These are phyloP conservation scores for Bremia lactucae DNA, from an alignment of 352 stramenopile genomes.

Conservation along the genomic window DNA sequence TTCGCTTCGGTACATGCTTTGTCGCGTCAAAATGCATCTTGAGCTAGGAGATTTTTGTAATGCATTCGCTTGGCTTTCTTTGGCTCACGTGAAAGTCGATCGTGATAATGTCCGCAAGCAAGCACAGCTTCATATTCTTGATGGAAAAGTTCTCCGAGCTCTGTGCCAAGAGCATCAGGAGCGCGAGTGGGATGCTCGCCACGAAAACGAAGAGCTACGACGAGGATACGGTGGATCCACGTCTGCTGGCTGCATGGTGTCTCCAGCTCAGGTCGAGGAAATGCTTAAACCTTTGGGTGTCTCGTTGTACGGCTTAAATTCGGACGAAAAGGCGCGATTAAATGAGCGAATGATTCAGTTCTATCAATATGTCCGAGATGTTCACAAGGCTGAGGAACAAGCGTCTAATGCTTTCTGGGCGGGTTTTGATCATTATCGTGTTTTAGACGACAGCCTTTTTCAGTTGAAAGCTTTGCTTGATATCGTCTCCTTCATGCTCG, in stretches of 20 bases:
- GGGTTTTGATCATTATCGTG: constrained; percentile 58
- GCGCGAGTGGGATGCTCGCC: constrained; percentile 11
- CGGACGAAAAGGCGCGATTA: constrained; percentile 44
- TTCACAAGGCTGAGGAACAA: constrained; percentile 40
- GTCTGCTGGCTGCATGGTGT: constrained; percentile 20
- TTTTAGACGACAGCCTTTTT: constrained; percentile 57
- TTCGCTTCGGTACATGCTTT: constrained; percentile 57
- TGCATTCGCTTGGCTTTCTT: constrained; percentile 59
- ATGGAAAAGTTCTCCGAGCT: constrained; percentile 47
- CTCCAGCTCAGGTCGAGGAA: constrained; percentile 33
- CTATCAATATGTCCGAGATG: constrained; percentile 26
- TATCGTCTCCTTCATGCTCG: constrained; percentile 51
- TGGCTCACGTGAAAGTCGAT: constrained; percentile 68
- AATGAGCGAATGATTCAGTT: constrained; percentile 45
- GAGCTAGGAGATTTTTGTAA: constrained; percentile 39
- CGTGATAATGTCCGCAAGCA: constrained; percentile 56
- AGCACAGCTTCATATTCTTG: constrained; percentile 56
- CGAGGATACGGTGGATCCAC: constrained; percentile 14
- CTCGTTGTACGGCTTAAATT: constrained; percentile 57
- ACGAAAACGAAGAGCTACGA: constrained; percentile 11
- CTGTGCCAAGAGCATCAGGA: constrained; percentile 54
- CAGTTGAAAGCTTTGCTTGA: constrained; percentile 70
- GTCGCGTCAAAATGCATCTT: constrained; percentile 54
- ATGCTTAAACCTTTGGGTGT: constrained; percentile 43
- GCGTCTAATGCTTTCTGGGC: constrained; percentile 47